Evolutionary conservation across 2,329 filamentous ascomycete genomes (phyloP).

Genomic region (Arthrobotrys megalospora): DNA sequence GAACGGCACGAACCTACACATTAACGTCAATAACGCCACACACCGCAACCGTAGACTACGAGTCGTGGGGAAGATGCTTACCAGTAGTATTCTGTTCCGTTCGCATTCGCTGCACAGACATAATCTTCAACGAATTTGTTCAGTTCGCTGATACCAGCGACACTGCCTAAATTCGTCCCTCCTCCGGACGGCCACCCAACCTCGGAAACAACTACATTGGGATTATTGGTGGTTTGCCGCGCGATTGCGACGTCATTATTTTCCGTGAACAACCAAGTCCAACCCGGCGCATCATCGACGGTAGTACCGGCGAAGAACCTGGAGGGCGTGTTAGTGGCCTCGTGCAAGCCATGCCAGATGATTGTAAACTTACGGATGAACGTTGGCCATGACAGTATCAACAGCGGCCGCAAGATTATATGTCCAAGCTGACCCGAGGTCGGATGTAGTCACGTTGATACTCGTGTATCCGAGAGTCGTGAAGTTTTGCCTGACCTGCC

Average conservation of each 20-base stretch:
- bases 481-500: constrained; percentile 80
- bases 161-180: constrained; percentile 79
- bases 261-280: constrained; percentile 89
- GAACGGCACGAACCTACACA: constrained; percentile 86
- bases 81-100: constrained; percentile 96
- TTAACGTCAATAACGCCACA: constrained; percentile 50
- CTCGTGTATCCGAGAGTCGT: constrained; percentile 74
- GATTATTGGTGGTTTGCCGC: constrained; percentile 72
- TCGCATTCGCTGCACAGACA: constrained; percentile 83
- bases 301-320: constrained; percentile 85
- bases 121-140: constrained; percentile 89
- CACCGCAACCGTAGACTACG: not conserved
- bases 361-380: constrained; percentile 76
- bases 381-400: constrained; percentile 91
- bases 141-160: constrained; percentile 84
- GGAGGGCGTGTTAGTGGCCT: constrained; percentile 10
- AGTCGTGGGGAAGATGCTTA: constrained; percentile 67
- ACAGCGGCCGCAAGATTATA: constrained; percentile 77
- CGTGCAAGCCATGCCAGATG: not conserved
- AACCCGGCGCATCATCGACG: constrained; percentile 78
- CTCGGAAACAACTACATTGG: constrained; percentile 86
- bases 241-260: constrained; percentile 77
- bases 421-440: constrained; percentile 91
- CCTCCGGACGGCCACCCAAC: constrained; percentile 91
- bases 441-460: constrained; percentile 88